phyloP scores from a whole-genome alignment of 345 rosid genomes.

The Hibiscus mutabilis region DNA sequence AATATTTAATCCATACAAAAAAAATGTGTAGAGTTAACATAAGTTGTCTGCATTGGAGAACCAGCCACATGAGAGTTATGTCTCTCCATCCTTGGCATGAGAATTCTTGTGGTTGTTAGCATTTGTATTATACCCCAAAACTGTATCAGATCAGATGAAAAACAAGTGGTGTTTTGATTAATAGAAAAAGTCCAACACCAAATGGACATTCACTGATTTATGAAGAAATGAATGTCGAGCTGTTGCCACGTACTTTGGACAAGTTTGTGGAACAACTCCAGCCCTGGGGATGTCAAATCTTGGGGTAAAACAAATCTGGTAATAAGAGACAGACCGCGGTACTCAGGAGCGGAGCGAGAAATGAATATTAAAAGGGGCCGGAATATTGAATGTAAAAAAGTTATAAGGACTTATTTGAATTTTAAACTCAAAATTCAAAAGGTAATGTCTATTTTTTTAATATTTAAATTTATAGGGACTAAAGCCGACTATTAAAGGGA shows the following conservation, averaged over 20 bases:
- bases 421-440: too few relatives aligned
- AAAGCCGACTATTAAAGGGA: too few relatives aligned
- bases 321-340: too few relatives aligned
- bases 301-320: background rate
- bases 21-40: too few relatives aligned
- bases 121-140: constrained; percentile 16
- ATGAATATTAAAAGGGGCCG: too few relatives aligned
- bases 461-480: too few relatives aligned
- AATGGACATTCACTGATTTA: background rate
- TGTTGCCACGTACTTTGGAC: constrained; percentile 23
- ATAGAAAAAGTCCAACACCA: background rate
- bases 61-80: constrained; percentile 22
- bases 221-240: constrained; percentile 4
- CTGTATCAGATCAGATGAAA: background rate
- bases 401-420: too few relatives aligned
- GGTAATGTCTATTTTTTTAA: too few relatives aligned
- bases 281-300: constrained; percentile 24
- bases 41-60: constrained; percentile 6
- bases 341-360: too few relatives aligned
- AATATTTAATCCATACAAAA: too few relatives aligned
- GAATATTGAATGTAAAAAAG: too few relatives aligned
- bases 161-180: constrained; percentile 4
- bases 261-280: constrained; percentile 31
- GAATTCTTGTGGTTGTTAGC: constrained; percentile 16
- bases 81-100: constrained; percentile 10